Percentiles rank a stretch among this genome's conserved stretches.
Evolutionary conservation across 2,329 filamentous ascomycete species (phyloP).

Genomic region (Rhynchosporium secalis): DNA sequence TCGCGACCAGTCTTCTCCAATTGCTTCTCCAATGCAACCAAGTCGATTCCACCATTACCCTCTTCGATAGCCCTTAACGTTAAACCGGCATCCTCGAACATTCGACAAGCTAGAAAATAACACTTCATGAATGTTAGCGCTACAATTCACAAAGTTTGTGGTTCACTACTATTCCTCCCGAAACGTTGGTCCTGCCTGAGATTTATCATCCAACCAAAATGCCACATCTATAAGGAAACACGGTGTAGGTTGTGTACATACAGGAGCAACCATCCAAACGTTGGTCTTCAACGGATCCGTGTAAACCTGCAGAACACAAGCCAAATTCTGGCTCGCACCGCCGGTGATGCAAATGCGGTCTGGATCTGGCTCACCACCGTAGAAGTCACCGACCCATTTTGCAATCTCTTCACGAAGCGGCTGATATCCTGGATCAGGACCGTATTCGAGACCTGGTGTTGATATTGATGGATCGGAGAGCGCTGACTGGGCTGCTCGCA

Average conservation of each 20-base stretch:
- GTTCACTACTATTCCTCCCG: too few species aligned
- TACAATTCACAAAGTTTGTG: too few species aligned
- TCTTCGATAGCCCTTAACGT: slow-evolving; percentile 71
- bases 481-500: slow-evolving; percentile 52
- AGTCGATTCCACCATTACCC: slow-evolving; percentile 74
- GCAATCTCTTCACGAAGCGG: slow-evolving; percentile 70
- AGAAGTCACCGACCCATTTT: slow-evolving; percentile 64
- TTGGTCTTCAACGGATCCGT: slow-evolving; percentile 77
- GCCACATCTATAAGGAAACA: too few species aligned
- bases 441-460: slow-evolving; percentile 72
- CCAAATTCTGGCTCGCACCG: slow-evolving; percentile 81
- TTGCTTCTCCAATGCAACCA: slow-evolving; percentile 54
- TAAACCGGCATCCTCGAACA: slow-evolving; percentile 82
- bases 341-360: slow-evolving; percentile 78
- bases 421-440: slow-evolving; percentile 71
- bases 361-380: slow-evolving; percentile 36
- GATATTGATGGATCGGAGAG: slow-evolving; percentile 61
- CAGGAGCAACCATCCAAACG: slow-evolving; percentile 77
- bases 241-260: too few species aligned
- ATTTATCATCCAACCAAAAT: too few species aligned
- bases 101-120: slow-evolving; percentile 82
- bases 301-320: slow-evolving; percentile 74
- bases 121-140: slow-evolving; percentile 42
- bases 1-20: slow-evolving; percentile 21
- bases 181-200: too few species aligned